Base-by-base conservation (phyloP, 1,139 yeast species). In the Candida neerlandica region DNA sequence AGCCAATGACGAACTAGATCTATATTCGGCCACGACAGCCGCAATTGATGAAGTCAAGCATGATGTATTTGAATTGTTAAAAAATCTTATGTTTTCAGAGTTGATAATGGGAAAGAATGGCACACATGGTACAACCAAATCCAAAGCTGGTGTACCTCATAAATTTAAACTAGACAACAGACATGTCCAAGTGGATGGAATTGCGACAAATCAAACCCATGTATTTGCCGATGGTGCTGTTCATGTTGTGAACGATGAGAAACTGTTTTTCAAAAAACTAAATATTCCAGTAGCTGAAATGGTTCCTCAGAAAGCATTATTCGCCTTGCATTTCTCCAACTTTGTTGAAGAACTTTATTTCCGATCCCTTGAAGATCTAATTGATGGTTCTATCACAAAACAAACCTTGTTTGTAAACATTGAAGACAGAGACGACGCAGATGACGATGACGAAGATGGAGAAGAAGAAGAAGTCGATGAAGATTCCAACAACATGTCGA, bases 271-370 rank as follows among this genome's bases (percentile, higher is more conserved):
- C 40, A 51, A 64, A 0, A 58, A 67, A 1, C 56, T 73, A 11
- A 61, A 58, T 4, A 55, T 70, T 3, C 59, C 64, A 0, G 45
- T 61, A 3, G 68, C 75, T 6, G 65, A 68, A 0, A 81, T 89
- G 67, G 83, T 84, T n/a, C 87, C 92, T 0, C 77, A 86, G 55
- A 90, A 86, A 61, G 82, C 88, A 47, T 69, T 92, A 7, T 77
- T 80, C 58, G 97, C 96, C 0, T 67, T 91, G 51, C 84, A 83
- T 51, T 85, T 83, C 45, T 75, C 85, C 1, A 75, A 75, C 29
- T 85, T 89, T 63, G 95, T 88, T 2, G 77, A 80, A 19, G 97
- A 90, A 60, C 60, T 90, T 19, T 71, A 81, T 45, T 82, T 89
- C 54, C 78, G 94, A 52, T 75, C 80, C n/a, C 67, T 90, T 21